Percentiles rank a stretch among this genome's conserved stretches.
Evolutionary conservation across 441 rosid species (phyloP).

Genomic region (Capsella rubella): DNA sequence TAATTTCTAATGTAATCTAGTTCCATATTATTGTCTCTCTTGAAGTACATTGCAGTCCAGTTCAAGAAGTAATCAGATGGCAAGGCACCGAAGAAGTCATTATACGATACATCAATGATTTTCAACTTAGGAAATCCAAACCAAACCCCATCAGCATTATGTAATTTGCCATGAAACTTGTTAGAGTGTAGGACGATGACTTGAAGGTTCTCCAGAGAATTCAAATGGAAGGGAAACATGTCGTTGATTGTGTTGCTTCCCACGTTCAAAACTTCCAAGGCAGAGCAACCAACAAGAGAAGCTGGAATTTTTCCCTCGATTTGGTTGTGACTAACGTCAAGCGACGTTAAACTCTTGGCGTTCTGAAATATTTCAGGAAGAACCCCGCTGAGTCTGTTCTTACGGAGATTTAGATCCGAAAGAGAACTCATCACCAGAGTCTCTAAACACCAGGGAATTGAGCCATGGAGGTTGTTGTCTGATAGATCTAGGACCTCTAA

Average conservation of each 20-base stretch:
- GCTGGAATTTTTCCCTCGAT: constrained; percentile 50
- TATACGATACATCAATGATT: constrained; percentile 60
- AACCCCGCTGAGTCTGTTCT: constrained; percentile 42
- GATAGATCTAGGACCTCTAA: constrained; percentile 51
- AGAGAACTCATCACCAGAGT: constrained; percentile 11
- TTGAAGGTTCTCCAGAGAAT: constrained; percentile 41
- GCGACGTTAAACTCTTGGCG: constrained; percentile 47
- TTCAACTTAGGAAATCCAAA: constrained; percentile 56
- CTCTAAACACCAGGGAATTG: constrained; percentile 49
- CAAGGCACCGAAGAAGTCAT: constrained; percentile 44
- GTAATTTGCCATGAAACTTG: constrained; percentile 46
- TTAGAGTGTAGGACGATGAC: constrained; percentile 60
- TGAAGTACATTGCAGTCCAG: constrained; percentile 48
- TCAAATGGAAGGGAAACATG: constrained; percentile 54
- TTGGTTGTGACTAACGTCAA: constrained; percentile 50
- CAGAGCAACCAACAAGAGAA: constrained; percentile 49
- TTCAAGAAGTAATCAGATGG: constrained; percentile 20
- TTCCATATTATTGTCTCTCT: background rate
- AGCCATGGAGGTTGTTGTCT: constrained; percentile 41
- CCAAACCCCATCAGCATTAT: background rate
- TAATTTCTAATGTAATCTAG: background rate
- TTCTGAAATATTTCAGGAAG: constrained; percentile 51
- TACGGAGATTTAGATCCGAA: constrained; percentile 49
- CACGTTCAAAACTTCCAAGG: constrained; percentile 49
- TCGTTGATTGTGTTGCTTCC: constrained; percentile 58